Base-by-base conservation (phyloP, 2,329 filamentous ascomycete genomes). In the Ascochyta rabiei region DNA sequence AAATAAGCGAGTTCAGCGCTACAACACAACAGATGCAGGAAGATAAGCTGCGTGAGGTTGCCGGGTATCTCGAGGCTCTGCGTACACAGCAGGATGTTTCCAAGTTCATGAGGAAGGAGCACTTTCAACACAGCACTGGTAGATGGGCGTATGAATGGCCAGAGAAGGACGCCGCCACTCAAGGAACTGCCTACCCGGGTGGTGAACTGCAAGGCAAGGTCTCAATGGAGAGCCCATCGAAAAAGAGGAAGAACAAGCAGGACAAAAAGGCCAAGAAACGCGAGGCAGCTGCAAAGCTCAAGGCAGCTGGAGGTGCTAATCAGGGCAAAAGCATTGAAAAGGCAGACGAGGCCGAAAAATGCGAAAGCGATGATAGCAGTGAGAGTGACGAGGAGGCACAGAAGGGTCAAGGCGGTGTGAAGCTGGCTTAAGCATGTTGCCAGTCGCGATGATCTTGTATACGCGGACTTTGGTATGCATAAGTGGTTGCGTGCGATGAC, bases 1-100 rank as follows among this genome's bases (percentile, higher is more conserved):
- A 87, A 61, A 82, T 98, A 19, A 90, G 92, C 0, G 91, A 96
- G 74, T 97, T 95, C 69, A 72, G 74, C 2, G 84, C 82, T 4
- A 61, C 12, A 55, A 80, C 72, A 28, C 71, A 77, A 3, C 70
- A 77, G 44, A 65, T 76, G 56, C 66, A 76, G 33, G 68, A 73
- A 3, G 76, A 78, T 45, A 77, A 82, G 3, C 73, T 87, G 30
- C 67, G 73, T 1, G 78, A 81, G 42, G 79, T 87, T 9, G 76
- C 81, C 10, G 74, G 74, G 1, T 84, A 83, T 56, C 70, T 88
- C 8, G 80, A 86, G 47, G 69, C 75, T 12, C 67, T 85, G 21
- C 76, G 79, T 37, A 76, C 72, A 49, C 77, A 82, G 60, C 76
- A 75, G 2, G 84, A 92, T 66, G 80, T 91, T 23, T 89, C 87